These are phyloP conservation scores for Gymnopus androsaceus DNA, from an alignment of 1,284 basidiomycete genomes.

Conservation along the genomic window DNA sequence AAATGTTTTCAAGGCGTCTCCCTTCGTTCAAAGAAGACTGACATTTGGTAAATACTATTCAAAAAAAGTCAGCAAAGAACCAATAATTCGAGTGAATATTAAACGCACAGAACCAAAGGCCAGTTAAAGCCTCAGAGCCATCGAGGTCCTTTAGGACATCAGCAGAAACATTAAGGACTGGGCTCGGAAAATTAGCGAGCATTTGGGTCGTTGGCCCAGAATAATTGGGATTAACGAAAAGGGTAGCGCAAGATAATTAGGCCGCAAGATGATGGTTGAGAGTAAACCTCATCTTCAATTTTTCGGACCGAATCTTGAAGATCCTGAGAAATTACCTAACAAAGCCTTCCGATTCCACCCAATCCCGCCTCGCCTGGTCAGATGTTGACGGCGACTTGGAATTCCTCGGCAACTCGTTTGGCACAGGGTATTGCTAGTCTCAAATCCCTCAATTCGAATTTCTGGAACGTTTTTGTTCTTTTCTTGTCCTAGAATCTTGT, in stretches of 20 bases:
- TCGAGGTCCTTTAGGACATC: slow-evolving; percentile 68
- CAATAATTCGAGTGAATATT: slow-evolving; percentile 7
- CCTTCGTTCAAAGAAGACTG: slow-evolving; percentile 79
- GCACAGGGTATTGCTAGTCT: no score
- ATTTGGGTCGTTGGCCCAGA: slow-evolving; percentile 32
- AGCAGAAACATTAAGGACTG: slow-evolving; percentile 62
- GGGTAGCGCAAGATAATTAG: not conserved
- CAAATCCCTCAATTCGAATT: no score
- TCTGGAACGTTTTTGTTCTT: not conserved
- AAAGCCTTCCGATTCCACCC: not conserved
- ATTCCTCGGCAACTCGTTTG: no score
- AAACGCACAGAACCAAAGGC: slow-evolving; percentile 60
- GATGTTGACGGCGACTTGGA: not conserved
- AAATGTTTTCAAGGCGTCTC: slow-evolving; percentile 78
- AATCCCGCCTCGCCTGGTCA: slow-evolving; percentile 4
- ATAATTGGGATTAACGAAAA: not conserved
- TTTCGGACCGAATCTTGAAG: not conserved
- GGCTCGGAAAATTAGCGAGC: slow-evolving; percentile 54
- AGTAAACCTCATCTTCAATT: slow-evolving; percentile 5
- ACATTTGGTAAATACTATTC: slow-evolving; percentile 80
- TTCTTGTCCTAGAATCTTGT: no score
- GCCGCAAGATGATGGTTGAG: slow-evolving; percentile 8
- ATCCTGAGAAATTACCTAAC: not conserved
- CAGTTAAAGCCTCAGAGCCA: slow-evolving; percentile 60
- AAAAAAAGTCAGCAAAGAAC: slow-evolving; percentile 15